A percentile compares a stretch with the other conserved stretches of the same genome.
These are phyloP conservation scores for Croton laevigatus DNA, from an alignment of 441 rosid species.

Conservation along the genomic window DNA sequence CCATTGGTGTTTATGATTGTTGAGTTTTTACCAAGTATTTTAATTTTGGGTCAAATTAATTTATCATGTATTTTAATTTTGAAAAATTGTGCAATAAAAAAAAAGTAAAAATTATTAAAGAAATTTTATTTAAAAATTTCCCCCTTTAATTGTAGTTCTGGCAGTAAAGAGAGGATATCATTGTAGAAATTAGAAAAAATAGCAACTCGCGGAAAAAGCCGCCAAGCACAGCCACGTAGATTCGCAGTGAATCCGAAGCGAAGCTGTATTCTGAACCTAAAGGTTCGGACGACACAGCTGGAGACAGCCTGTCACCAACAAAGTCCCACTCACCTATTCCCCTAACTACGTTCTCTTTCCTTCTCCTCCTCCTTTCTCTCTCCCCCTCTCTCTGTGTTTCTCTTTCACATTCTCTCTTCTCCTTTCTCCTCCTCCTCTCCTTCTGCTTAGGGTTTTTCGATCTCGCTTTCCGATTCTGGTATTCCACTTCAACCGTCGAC, in stretches of 20 bases:
- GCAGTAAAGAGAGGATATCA: too few relatives aligned
- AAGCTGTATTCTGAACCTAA: slow-evolving; percentile 32
- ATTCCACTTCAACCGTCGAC: slow-evolving; percentile 29
- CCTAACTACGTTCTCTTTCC: slow-evolving; percentile 36
- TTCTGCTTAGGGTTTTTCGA: slow-evolving; percentile 46
- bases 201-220: slow-evolving; percentile 44
- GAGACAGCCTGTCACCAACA: slow-evolving; percentile 99
- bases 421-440: slow-evolving; percentile 14
- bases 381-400: slow-evolving; percentile 6
- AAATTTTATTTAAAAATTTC: too few relatives aligned
- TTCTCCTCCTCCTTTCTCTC: background rate
- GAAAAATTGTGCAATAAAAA: too few relatives aligned
- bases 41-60: too few relatives aligned
- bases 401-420: background rate
- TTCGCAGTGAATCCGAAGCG: slow-evolving; percentile 11
- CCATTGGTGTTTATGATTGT: too few relatives aligned
- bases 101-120: too few relatives aligned
- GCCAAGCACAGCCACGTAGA: slow-evolving; percentile 49
- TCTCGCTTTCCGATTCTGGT: slow-evolving; percentile 28
- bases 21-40: too few relatives aligned
- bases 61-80: too few relatives aligned
- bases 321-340: slow-evolving; percentile 73
- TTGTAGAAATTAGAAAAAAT: background rate
- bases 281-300: slow-evolving; percentile 75
- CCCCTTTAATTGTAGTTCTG: too few relatives aligned